A percentile compares a stretch with the other conserved stretches of the same genome.
phyloP scores from a whole-genome alignment of 2,329 filamentous ascomycete genomes.

The Talaromyces marneffei region DNA sequence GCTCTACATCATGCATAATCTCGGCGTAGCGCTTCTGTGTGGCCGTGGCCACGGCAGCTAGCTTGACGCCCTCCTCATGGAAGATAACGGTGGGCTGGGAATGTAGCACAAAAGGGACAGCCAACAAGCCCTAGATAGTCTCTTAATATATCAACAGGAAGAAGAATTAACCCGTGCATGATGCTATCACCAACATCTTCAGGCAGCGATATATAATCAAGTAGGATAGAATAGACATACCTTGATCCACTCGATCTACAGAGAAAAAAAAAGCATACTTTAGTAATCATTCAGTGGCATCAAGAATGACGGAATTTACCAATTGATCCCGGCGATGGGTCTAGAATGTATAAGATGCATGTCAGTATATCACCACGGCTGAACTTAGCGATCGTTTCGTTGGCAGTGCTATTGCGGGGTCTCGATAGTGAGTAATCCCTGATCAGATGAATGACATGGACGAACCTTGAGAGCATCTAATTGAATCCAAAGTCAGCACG shows the following conservation, averaged over 20 bases:
- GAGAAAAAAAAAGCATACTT: neutral
- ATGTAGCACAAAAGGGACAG: slow-evolving; percentile 92
- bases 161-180: neutral
- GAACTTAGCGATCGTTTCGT: neutral
- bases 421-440: neutral
- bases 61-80: slow-evolving; percentile 57
- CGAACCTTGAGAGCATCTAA: slow-evolving; percentile 60
- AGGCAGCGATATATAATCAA: slow-evolving; percentile 10
- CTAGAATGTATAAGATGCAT: slow-evolving; percentile 45
- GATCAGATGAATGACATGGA: slow-evolving; percentile 2
- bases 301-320: slow-evolving; percentile 39
- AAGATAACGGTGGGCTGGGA: slow-evolving; percentile 89
- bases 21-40: slow-evolving; percentile 87
- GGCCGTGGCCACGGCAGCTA: slow-evolving; percentile 68
- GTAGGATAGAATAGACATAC: slow-evolving; percentile 26
- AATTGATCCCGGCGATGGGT: slow-evolving; percentile 89
- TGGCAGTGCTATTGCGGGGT: neutral
- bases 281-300: neutral
- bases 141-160: neutral
- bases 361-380: neutral
- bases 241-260: slow-evolving; percentile 85
- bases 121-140: slow-evolving; percentile 58
- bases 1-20: slow-evolving; percentile 89
- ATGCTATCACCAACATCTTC: neutral
- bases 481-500: neutral